Conservation (phyloP, 2,329 filamentous ascomycete species). For the Arthrobotrys megalospora region DNA sequence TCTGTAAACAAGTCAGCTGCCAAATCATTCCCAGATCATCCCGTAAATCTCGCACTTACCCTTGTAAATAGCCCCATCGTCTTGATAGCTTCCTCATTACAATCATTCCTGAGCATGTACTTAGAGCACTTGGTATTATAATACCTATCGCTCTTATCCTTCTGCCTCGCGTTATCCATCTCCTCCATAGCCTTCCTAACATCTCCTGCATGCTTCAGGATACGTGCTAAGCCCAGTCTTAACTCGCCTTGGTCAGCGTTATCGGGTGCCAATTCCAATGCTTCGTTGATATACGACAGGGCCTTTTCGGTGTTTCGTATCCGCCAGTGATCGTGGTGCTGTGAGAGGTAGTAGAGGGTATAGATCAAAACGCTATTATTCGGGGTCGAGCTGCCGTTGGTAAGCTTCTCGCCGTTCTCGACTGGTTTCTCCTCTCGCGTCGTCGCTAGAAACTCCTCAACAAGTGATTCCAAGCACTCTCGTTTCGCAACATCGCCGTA, state of each 20-base stretch:
- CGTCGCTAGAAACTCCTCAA: constrained; percentile 80
- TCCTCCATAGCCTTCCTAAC: constrained; percentile 82
- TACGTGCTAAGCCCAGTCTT: constrained; percentile 93
- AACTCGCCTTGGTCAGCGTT: constrained; percentile 80
- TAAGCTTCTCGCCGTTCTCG: constrained; percentile 68
- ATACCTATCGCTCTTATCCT: constrained; percentile 92
- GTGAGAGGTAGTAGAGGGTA: constrained; percentile 91
- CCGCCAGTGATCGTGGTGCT: constrained; percentile 94
- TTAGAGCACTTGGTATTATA: constrained; percentile 99
- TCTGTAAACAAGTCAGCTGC: constrained; percentile 54
- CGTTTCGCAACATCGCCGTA: constrained; percentile 85
- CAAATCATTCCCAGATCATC: neutral
- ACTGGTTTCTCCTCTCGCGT: constrained; percentile 67
- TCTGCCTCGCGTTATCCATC: constrained; percentile 87
- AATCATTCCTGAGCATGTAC: constrained; percentile 92
- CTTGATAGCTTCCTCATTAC: constrained; percentile 86
- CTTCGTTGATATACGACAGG: constrained; percentile 84
- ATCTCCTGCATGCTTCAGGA: constrained; percentile 91
- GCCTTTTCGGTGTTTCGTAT: constrained; percentile 89
- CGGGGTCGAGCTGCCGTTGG: constrained; percentile 74
- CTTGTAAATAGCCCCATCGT: constrained; percentile 96
- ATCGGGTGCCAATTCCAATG: constrained; percentile 82
- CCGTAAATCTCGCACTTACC: constrained; percentile 68
- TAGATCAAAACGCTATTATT: constrained; percentile 75
- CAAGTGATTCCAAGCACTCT: constrained; percentile 80